Evolutionary conservation across 257 asterid species (phyloP).

Genomic region (Perilla frutescens): DNA sequence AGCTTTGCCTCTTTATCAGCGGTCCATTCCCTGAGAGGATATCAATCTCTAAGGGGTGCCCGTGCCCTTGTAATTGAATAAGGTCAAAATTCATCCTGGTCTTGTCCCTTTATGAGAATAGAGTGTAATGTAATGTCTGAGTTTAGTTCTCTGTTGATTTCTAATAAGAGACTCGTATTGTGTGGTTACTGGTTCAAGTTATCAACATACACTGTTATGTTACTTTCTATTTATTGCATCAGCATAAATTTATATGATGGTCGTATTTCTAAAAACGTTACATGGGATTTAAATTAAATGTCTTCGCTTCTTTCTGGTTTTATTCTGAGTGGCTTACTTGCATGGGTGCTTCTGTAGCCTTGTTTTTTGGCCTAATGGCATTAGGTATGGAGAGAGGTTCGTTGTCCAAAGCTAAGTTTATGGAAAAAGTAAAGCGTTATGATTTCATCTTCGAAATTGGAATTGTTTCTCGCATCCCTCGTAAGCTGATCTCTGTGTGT

Average conservation of each 20-base stretch:
- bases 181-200: constrained; percentile 17
- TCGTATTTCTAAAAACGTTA: neutral
- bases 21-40: constrained; percentile 70
- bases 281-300: neutral
- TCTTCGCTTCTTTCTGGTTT: neutral
- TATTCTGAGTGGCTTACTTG: neutral
- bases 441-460: too few species aligned
- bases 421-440: too few species aligned
- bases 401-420: too few species aligned
- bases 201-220: constrained; percentile 18
- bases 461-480: too few species aligned
- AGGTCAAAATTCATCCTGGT: constrained; percentile 28
- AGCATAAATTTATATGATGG: neutral
- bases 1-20: constrained; percentile 94
- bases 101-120: constrained; percentile 23
- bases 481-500: too few species aligned
- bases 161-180: constrained; percentile 18
- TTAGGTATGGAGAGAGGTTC: too few species aligned
- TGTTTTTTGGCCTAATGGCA: too few species aligned
- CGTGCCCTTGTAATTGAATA: constrained; percentile 27
- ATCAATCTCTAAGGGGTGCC: constrained; percentile 9
- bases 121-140: constrained; percentile 25
- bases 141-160: constrained; percentile 27
- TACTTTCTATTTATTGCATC: constrained; percentile 24
- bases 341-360: too few species aligned